Conservation (phyloP, 768 basidiomycete species). For the Boletus bicolor region DNA sequence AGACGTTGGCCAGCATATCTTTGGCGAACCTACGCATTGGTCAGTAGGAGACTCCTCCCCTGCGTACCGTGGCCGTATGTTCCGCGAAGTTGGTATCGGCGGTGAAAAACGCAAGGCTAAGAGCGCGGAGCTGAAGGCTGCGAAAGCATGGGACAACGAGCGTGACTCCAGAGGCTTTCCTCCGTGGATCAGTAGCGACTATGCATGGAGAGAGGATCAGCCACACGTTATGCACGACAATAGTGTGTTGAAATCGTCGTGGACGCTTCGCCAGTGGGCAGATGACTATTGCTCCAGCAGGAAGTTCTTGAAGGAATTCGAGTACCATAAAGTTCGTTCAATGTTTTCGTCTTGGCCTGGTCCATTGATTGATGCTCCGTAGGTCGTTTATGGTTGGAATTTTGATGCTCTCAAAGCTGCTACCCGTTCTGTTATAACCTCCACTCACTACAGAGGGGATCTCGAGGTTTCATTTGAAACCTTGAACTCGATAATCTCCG, state of each 20-base stretch:
- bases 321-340: conserved; percentile 57
- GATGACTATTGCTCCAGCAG: conserved; percentile 74
- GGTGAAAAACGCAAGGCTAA: conserved; percentile 39
- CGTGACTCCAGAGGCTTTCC: conserved; percentile 48
- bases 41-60: conserved; percentile 61
- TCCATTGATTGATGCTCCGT: conserved; percentile 27
- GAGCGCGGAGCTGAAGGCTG: conserved; percentile 40
- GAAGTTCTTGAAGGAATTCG: conserved; percentile 75
- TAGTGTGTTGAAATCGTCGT: conserved; percentile 47
- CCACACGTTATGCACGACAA: conserved; percentile 20
- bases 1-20: conserved; percentile 44
- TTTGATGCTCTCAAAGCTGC: conserved; percentile 40
- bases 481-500: conserved; percentile 47
- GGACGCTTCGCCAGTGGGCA: conserved; percentile 73
- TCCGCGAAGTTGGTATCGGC: conserved; percentile 48
- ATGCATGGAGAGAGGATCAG: conserved; percentile 33
- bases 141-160: conserved; percentile 44
- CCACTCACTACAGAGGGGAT: conserved; percentile 38
- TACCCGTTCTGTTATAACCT: conserved; percentile 35
- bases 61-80: conserved; percentile 62
- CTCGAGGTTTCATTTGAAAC: conserved; percentile 48
- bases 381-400: conserved; percentile 62
- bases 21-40: conserved; percentile 49
- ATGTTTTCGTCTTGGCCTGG: not conserved
- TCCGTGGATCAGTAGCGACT: conserved; percentile 42